These are phyloP conservation scores for Tricholoma hemisulphureum DNA, from an alignment of 768 basidiomycete genomes.

Conservation along the genomic window DNA sequence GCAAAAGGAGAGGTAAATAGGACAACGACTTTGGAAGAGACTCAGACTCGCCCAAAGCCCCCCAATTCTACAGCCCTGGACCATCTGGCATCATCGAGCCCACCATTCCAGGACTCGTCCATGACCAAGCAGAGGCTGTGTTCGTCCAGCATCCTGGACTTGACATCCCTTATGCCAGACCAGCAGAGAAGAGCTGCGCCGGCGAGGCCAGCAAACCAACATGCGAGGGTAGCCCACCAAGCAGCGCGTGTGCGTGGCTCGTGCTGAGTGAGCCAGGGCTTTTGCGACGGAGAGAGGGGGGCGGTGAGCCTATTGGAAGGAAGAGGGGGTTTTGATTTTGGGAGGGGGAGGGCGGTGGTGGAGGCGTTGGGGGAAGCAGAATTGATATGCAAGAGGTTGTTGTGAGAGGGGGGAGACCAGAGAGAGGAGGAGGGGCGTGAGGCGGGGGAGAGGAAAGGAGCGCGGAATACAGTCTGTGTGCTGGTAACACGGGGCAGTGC, in stretches of 20 bases:
- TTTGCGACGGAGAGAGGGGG: constrained; percentile 51
- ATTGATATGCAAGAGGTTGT: constrained; percentile 29
- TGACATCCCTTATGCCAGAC: constrained; percentile 47
- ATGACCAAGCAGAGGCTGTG: constrained; percentile 59
- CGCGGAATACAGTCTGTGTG: constrained; percentile 54
- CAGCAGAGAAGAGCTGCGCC: constrained; percentile 55
- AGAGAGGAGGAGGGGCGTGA: constrained; percentile 60
- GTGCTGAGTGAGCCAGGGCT: constrained; percentile 55
- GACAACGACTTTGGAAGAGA: constrained; percentile 1
- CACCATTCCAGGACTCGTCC: constrained; percentile 62
- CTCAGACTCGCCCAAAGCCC: constrained; percentile 60
- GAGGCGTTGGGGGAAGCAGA: constrained; percentile 25
- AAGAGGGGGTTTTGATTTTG: constrained; percentile 37
- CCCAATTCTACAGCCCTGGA: constrained; percentile 66
- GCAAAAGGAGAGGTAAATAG: constrained; percentile 1
- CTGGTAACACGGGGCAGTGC: constrained; percentile 37
- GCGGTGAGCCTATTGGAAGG: constrained; percentile 49
- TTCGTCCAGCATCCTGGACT: constrained; percentile 36
- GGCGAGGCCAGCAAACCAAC: constrained; percentile 52
- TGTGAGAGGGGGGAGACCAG: constrained; percentile 55
- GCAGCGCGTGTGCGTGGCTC: constrained; percentile 30
- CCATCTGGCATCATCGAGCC: constrained; percentile 56
- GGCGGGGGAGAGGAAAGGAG: constrained; percentile 68
- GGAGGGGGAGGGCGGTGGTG: constrained; percentile 23
- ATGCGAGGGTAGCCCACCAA: constrained; percentile 50